These are phyloP conservation scores for Clonostachys byssicola DNA, from an alignment of 2,329 filamentous ascomycete species.

Conservation along the genomic window DNA sequence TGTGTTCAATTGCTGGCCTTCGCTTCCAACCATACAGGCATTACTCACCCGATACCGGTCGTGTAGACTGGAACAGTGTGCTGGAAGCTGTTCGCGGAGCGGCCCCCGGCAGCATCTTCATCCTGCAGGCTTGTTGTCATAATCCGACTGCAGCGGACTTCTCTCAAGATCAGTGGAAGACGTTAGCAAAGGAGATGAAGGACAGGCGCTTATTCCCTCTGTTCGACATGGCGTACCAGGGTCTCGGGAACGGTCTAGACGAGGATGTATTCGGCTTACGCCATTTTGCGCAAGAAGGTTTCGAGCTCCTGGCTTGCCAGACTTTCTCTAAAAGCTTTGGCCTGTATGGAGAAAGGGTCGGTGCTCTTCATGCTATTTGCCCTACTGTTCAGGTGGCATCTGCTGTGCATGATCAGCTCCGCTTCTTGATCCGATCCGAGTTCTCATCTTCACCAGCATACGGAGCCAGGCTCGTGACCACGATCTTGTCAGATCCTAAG, in stretches of 20 bases:
- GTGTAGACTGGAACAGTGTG: constrained; percentile 17
- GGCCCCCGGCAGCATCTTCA: constrained; percentile 21
- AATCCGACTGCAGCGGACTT: constrained; percentile 28
- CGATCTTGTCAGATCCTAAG: not conserved
- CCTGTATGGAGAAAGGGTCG: constrained; percentile 26
- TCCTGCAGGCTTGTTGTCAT: constrained; percentile 29
- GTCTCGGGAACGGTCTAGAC: constrained; percentile 21
- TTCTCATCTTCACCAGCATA: not conserved
- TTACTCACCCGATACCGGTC: constrained; percentile 15
- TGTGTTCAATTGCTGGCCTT: constrained; percentile 21
- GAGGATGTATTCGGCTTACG: constrained; percentile 23
- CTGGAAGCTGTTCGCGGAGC: constrained; percentile 14
- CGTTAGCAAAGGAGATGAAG: constrained; percentile 8
- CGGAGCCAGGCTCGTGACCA: not conserved
- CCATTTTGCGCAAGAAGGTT: constrained; percentile 12
- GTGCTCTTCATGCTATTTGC: constrained; percentile 8
- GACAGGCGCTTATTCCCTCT: constrained; percentile 17
- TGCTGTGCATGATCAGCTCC: not conserved
- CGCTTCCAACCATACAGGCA: constrained; percentile 18
- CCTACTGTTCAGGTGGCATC: not conserved
- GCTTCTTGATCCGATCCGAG: not conserved
- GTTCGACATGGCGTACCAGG: constrained; percentile 30
- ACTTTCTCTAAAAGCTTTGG: constrained; percentile 32
- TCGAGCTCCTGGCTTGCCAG: constrained; percentile 25
- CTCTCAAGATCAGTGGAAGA: constrained; percentile 20